phyloP scores from a whole-genome alignment of 2,329 filamentous ascomycete species.

The Exophiala viscosa region DNA sequence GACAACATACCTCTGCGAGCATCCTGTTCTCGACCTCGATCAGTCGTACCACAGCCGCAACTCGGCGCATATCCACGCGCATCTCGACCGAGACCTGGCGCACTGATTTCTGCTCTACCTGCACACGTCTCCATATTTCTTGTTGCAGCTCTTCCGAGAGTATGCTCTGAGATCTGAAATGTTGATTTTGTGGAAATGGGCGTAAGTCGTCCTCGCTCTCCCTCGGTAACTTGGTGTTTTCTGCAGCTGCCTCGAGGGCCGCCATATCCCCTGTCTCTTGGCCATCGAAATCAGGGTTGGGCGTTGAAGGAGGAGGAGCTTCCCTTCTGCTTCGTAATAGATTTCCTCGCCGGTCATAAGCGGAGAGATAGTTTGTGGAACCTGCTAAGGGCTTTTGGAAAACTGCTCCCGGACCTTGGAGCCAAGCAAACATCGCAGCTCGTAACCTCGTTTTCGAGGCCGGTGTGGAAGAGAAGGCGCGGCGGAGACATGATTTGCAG shows the following conservation, averaged over 20 bases:
- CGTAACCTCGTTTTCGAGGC: conserved; percentile 47
- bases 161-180: conserved; percentile 68
- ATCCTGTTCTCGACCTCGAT: conserved; percentile 82
- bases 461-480: conserved; percentile 28
- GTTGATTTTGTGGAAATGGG: conserved; percentile 71
- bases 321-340: conserved; percentile 36
- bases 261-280: conserved; percentile 7
- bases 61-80: conserved; percentile 74
- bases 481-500: conserved; percentile 27
- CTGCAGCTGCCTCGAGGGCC: conserved; percentile 30
- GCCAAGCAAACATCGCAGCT: conserved; percentile 57
- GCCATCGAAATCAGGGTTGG: not conserved
- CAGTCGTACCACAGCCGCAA: conserved; percentile 79
- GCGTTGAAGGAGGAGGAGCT: not conserved
- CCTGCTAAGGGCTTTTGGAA: conserved; percentile 48
- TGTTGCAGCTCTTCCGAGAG: conserved; percentile 70
- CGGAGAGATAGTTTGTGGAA: conserved; percentile 55
- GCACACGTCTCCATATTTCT: conserved; percentile 68
- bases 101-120: conserved; percentile 62
- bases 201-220: conserved; percentile 32
- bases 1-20: conserved; percentile 65
- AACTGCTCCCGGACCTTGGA: conserved; percentile 51
- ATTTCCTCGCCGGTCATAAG: conserved; percentile 51
- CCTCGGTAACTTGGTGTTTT: conserved; percentile 30
- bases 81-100: conserved; percentile 73